Base-by-base conservation (phyloP, 495 filamentous ascomycete species). In the Neurospora sp. region DNA sequence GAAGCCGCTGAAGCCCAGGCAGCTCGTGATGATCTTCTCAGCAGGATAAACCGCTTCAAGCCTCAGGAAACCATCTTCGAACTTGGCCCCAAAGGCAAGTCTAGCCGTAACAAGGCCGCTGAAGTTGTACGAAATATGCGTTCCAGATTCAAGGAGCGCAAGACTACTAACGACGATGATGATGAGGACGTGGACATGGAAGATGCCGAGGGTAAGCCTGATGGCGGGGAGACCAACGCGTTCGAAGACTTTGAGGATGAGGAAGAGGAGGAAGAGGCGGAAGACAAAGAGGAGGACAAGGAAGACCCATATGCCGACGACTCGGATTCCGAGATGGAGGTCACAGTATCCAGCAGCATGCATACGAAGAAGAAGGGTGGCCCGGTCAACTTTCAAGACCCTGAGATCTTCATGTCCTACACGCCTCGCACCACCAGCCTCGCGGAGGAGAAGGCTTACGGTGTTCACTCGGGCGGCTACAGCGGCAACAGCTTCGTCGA, bases 331-430 rank as follows among this genome's bases (percentile, higher is more conserved):
- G 94, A 97, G 40, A 83, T 98, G 8, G 93, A 96, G 80, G 87
- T 96, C 40, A 94, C 93, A 14, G 91, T 98, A 76, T 90, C 91
- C 10, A 88, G 91, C 77, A 78, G 84, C 65, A 65, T 65, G 53
- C 53, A 65, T 18, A 80, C 88, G n/a, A 85, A 89, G 72, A 72
- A 82, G 39, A 85, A 79, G 48, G 84, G 83, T 68, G 78, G 81
- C 27, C 73, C 79, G 3, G 82, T 87, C 40, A 84, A 86, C 37
- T 97, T 89, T 84, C 85, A 92, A 79, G 94, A 97, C 80, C 86
- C 91, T 4, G 96, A 97, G 53, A 88, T 93, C 78, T 99, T 96
- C 87, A 98, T 99, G 93, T 91, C 92, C 20, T 99, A 99, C 86
- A 91, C 87, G 0, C 96, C 96, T 0, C 87, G 88, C 75, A 87